Percentiles rank a stretch among this genome's conserved stretches.
Conservation (phyloP, 2,329 filamentous ascomycete species). For the Beauveria brongniartii region DNA sequence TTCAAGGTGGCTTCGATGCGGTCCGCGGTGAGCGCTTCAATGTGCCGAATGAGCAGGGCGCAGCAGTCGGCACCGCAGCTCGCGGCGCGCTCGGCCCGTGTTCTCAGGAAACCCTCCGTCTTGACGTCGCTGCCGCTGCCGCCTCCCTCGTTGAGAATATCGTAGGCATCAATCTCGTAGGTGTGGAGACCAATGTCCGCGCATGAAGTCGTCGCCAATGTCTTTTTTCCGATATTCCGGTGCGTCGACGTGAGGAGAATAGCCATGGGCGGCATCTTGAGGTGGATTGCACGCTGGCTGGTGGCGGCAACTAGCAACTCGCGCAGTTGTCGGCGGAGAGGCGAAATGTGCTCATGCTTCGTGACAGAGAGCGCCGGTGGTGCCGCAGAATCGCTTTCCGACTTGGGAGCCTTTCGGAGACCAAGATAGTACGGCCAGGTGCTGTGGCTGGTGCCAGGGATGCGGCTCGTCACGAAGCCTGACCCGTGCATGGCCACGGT, state of each 20-base stretch:
- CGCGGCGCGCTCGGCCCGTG: slow-evolving; percentile 79
- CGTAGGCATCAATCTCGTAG: slow-evolving; percentile 84
- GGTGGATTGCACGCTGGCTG: slow-evolving; percentile 74
- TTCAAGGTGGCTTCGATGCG: slow-evolving; percentile 79
- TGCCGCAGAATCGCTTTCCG: slow-evolving; percentile 25
- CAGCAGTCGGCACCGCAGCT: slow-evolving; percentile 80
- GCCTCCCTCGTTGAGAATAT: slow-evolving; percentile 80
- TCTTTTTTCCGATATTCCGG: slow-evolving; percentile 87
- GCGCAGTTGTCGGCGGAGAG: slow-evolving; percentile 62
- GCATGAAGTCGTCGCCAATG: slow-evolving; percentile 66
- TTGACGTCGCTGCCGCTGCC: slow-evolving; percentile 86
- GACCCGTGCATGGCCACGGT: slow-evolving; percentile 87
- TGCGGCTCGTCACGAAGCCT: slow-evolving; percentile 72
- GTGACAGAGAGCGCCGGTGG: slow-evolving; percentile 36
- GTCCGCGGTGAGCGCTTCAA: slow-evolving; percentile 86
- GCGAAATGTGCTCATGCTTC: slow-evolving; percentile 44
- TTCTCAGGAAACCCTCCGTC: slow-evolving; percentile 83
- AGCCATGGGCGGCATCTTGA: slow-evolving; percentile 80
- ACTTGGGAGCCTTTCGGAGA: slow-evolving; percentile 56
- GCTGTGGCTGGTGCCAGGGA: slow-evolving; percentile 68
- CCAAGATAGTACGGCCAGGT: slow-evolving; percentile 89
- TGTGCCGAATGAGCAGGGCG: slow-evolving; percentile 75
- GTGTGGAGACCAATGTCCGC: slow-evolving; percentile 84
- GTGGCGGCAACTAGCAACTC: slow-evolving; percentile 85
- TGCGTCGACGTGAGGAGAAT: slow-evolving; percentile 88